Conservation (phyloP, 2,329 filamentous ascomycete species). For the Apiospora arundinis region DNA sequence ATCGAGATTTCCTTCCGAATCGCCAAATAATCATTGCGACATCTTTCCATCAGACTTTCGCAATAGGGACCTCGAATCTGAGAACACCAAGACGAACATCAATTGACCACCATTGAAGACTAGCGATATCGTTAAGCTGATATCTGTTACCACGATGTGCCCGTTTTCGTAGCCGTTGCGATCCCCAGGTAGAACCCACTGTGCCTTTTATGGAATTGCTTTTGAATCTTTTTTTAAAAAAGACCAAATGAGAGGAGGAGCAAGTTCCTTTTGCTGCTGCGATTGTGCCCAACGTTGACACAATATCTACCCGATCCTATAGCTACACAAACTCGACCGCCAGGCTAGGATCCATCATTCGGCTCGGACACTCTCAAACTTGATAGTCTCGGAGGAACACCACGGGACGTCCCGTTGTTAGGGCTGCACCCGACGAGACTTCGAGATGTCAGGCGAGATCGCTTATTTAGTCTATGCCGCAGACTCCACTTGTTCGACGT, state of each 20-base stretch:
- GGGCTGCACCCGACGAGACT: not conserved
- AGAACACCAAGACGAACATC: no score
- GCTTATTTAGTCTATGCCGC: not conserved
- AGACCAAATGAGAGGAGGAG: not conserved
- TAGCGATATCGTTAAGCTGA: not conserved
- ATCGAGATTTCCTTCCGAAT: no score
- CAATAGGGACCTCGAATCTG: no score
- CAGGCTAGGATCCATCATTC: not conserved
- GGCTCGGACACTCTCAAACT: not conserved
- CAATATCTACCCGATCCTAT: not conserved
- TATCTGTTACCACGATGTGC: not conserved
- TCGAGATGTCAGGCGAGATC: not conserved
- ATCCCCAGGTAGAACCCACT: no score
- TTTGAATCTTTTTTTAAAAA: not conserved
- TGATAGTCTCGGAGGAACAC: not conserved
- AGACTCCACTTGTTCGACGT: not conserved
- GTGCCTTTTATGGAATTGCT: no score
- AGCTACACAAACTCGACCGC: no score
- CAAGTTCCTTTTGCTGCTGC: not conserved
- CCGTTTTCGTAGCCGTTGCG: no score
- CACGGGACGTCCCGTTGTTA: slow-evolving; percentile 7
- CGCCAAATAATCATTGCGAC: no score
- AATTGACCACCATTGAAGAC: not conserved
- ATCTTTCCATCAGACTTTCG: no score
- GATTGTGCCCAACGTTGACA: not conserved